Percentiles rank a stretch among this genome's conserved stretches.
Evolutionary conservation across 192 early-diverging fungal species (phyloP).

Genomic region (Podila verticillata): DNA sequence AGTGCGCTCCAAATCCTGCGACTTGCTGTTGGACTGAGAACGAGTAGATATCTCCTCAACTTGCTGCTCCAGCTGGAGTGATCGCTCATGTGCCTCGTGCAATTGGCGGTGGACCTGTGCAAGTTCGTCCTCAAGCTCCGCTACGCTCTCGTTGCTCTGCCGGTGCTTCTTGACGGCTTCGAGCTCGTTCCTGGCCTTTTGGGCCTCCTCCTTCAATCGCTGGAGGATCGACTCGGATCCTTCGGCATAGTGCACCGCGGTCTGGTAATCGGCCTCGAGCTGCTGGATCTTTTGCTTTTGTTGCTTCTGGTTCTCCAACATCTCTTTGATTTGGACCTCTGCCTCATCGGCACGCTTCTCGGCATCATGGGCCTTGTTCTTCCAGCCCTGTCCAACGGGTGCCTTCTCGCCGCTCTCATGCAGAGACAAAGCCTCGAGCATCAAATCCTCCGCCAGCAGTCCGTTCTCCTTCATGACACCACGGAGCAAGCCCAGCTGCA

Average conservation of each 20-base stretch:
- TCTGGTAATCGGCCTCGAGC: constrained; percentile 55
- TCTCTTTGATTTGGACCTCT: constrained; percentile 23
- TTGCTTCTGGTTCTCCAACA: constrained; percentile 5
- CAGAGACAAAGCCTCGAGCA: constrained; percentile 14
- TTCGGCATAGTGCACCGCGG: constrained; percentile 46
- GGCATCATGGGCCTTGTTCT: constrained; percentile 21
- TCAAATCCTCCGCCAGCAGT: constrained; percentile 38
- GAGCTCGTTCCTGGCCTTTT: constrained; percentile 17
- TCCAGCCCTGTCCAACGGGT: neutral
- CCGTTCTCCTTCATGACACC: constrained; percentile 56
- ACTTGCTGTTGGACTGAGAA: neutral
- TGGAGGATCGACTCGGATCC: constrained; percentile 42
- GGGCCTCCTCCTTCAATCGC: constrained; percentile 40
- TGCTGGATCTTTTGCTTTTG: constrained; percentile 41
- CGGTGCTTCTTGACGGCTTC: neutral
- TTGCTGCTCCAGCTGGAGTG: constrained; percentile 10
- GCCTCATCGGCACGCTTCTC: constrained; percentile 23
- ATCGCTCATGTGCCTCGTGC: constrained; percentile 21
- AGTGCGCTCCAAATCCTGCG: constrained; percentile 18
- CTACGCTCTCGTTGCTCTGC: neutral
- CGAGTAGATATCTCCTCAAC: constrained; percentile 8
- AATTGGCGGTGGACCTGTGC: constrained; percentile 31
- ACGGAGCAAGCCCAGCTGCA: constrained; percentile 59
- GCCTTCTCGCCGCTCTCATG: neutral
- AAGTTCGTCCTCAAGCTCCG: constrained; percentile 32